Conservation (phyloP, 306 rosid species). For the Comarum palustre region DNA sequence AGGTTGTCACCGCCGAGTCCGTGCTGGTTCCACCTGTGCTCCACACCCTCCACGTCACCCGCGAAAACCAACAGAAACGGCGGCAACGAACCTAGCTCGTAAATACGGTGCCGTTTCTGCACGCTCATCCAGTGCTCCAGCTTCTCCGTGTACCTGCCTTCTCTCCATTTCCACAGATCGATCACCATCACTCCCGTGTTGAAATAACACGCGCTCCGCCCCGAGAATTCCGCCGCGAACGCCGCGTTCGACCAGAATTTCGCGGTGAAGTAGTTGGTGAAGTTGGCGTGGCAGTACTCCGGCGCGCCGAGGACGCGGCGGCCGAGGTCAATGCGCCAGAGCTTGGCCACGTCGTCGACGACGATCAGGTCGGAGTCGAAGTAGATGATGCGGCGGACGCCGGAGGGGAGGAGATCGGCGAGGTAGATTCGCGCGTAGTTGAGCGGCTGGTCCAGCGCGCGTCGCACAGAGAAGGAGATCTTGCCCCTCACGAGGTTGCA, state of each 20-base stretch:
- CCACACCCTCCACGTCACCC: conserved; percentile 70
- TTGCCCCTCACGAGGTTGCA: conserved; percentile 65
- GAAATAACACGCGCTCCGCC: conserved; percentile 67
- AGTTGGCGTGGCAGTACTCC: conserved; percentile 86
- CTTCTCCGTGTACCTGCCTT: conserved; percentile 59
- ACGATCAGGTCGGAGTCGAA: conserved; percentile 84
- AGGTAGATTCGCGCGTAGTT: conserved; percentile 89
- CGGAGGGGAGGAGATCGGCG: conserved; percentile 60
- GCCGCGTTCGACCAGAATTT: conserved; percentile 61
- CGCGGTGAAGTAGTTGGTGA: conserved; percentile 76
- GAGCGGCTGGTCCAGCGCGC: conserved; percentile 84
- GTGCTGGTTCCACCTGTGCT: conserved; percentile 94
- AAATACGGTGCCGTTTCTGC: conserved; percentile 73
- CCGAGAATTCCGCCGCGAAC: conserved; percentile 48
- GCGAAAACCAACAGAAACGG: conserved; percentile 86
- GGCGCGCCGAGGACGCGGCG: conserved; percentile 76
- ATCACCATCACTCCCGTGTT: conserved; percentile 97
- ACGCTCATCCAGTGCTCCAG: conserved; percentile 83
- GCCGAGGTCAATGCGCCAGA: conserved; percentile 63
- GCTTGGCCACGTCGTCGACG: conserved; percentile 85
- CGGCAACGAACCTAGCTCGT: conserved; percentile 80
- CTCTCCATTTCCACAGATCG: conserved; percentile 77
- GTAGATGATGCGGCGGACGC: conserved; percentile 68
- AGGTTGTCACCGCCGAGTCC: conserved; percentile 88
- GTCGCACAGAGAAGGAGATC: conserved; percentile 77